Percentiles rank a stretch among this genome's conserved stretches.
Evolutionary conservation across 2,329 filamentous ascomycete genomes (phyloP).

Genomic region (Ceratocystis variospora): DNA sequence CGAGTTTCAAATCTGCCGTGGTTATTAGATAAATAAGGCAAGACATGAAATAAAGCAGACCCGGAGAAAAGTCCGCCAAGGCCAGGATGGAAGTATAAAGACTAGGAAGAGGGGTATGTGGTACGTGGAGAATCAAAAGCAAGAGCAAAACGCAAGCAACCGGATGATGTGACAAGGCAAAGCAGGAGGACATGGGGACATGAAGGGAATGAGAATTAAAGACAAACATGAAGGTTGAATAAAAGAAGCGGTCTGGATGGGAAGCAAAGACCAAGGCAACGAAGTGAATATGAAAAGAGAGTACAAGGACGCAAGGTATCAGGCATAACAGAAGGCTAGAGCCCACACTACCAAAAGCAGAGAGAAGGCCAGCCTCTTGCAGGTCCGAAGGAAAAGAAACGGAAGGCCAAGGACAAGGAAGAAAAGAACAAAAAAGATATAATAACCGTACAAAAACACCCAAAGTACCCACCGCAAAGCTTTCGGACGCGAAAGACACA

Average conservation of each 20-base stretch:
- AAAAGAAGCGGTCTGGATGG: neutral
- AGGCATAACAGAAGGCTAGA: conserved; percentile 15
- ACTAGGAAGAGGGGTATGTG: conserved; percentile 3
- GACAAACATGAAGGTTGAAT: conserved; percentile 12
- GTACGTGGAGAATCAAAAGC: conserved; percentile 11
- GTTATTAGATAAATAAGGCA: no score
- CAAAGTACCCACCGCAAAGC: conserved; percentile 12
- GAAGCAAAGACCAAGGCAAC: neutral
- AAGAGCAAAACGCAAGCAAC: conserved; percentile 5
- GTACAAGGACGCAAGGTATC: conserved; percentile 19
- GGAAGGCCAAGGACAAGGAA: neutral
- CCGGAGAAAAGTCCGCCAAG: no score
- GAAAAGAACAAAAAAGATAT: conserved; percentile 2
- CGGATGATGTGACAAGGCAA: conserved; percentile 14
- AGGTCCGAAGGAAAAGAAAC: neutral
- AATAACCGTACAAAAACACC: conserved; percentile 12
- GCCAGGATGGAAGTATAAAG: neutral
- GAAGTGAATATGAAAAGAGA: conserved; percentile 1
- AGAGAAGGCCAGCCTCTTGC: neutral
- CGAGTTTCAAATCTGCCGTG: no score
- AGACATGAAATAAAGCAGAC: no score
- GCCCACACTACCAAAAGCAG: conserved; percentile 5
- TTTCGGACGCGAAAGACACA: conserved; percentile 14
- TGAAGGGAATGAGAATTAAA: conserved; percentile 18
- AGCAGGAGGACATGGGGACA: conserved; percentile 17